Base-by-base conservation (phyloP, 2,329 filamentous ascomycete species). In the Botrytis porri region DNA sequence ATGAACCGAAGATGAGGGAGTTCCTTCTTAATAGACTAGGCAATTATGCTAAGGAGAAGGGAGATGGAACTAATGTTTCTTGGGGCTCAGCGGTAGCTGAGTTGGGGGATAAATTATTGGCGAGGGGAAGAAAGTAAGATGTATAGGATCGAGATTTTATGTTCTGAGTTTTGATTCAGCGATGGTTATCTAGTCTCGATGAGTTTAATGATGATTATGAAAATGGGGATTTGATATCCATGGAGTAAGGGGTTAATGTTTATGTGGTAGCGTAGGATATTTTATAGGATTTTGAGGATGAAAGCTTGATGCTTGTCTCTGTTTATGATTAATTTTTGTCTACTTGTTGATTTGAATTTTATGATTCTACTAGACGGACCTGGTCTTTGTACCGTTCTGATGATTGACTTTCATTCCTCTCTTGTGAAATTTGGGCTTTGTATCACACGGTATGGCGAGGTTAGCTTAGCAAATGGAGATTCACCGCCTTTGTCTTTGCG, bases 1-100 rank as follows among this genome's bases (percentile, higher is more conserved):
- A 93, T 76, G 88, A 90, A 76, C 87, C 85, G 67, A 94, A 93
- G 82, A 90, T 96, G 84, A 84, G 83, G n/a, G 91, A 93, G 72
- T 94, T 92, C 76, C 79, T 96, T 75, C 81, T 84, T 20, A 86
- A 86, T 51, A 85, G 86, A 80, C 83, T 91, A 78, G 82, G 84
- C 64, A 74, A 77, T 69, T 66, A 65, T 41, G 76, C 79, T 4
- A 73, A 76, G 67, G 76, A 75, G 74, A 80, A 73, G 76, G 81
- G 77, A 62, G 60, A n/a, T n/a, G 22, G 80, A n/a, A 79, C 75
- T n/a, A 79, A 81, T 74, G 81, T 73, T 75, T 80, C 80, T 22
- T 91, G 89, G 89, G 85, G 85, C 72, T 84, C 86, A 75, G 85
- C 86, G 20, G 78, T 90, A 25, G 82, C 86, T 29, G 88, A 90